Evolutionary conservation across 108 stramenopile species (phyloP).

Genomic region (Chaetoceros muelleri): DNA sequence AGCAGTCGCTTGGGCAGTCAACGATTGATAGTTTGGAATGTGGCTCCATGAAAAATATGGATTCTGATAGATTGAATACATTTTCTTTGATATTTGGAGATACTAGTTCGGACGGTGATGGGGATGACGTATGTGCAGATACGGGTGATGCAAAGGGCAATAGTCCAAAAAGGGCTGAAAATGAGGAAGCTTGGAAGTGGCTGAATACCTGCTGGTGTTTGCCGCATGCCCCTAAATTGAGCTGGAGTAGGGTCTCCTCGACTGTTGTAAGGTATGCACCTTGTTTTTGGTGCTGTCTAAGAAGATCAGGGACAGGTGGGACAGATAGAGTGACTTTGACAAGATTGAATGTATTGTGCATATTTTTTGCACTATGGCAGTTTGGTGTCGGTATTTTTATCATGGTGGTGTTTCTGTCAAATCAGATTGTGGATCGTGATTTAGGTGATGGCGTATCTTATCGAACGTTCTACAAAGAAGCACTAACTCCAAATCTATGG

Average conservation of each 20-base stretch:
- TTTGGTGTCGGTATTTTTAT: slow-evolving; percentile 29
- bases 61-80: no score
- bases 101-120: no score
- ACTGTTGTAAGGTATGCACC: slow-evolving; percentile 16
- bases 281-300: slow-evolving; percentile 28
- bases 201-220: no score
- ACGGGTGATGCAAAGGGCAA: no score
- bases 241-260: slow-evolving; percentile 1
- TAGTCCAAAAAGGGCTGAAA: no score
- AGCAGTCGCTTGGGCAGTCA: no score
- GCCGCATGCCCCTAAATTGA: background rate
- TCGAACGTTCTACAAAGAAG: background rate
- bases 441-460: background rate
- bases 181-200: no score
- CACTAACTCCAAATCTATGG: slow-evolving; percentile 24
- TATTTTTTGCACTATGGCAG: slow-evolving; percentile 40
- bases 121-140: no score
- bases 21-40: no score
- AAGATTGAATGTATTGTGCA: slow-evolving; percentile 50
- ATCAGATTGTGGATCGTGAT: slow-evolving; percentile 5
- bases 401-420: slow-evolving; percentile 11
- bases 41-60: no score
- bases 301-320: slow-evolving; percentile 18
- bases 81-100: no score
- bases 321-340: slow-evolving; percentile 56